Evolutionary conservation across 768 basidiomycete species (phyloP).

Genomic region (Lactifluus volemus): DNA sequence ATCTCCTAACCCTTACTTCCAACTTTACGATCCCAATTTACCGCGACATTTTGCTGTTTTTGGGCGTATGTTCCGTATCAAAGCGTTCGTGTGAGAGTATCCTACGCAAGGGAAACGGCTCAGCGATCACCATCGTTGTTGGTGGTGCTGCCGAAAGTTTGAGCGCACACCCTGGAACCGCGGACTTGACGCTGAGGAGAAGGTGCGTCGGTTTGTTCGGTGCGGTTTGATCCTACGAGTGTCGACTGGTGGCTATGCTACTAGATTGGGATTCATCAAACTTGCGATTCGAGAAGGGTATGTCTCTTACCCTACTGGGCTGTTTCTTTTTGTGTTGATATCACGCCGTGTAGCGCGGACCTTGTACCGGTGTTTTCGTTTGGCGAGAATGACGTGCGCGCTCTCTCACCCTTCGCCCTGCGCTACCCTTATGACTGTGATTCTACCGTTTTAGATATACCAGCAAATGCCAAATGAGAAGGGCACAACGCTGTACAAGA

Average conservation of each 20-base stretch:
- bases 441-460: constrained; percentile 60
- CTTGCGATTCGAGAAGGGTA: constrained; percentile 85
- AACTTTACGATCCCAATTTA: constrained; percentile 94
- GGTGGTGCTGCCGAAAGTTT: constrained; percentile 95
- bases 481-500: constrained; percentile 75
- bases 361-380: constrained; percentile 98
- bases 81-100: constrained; percentile 88
- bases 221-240: background rate
- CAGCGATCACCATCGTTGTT: constrained; percentile 87
- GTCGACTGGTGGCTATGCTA: background rate
- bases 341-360: constrained; percentile 55
- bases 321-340: background rate
- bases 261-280: constrained; percentile 90
- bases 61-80: constrained; percentile 91
- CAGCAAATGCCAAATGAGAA: constrained; percentile 94
- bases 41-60: constrained; percentile 77
- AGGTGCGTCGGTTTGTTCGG: constrained; percentile 38
- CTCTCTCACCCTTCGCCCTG: constrained; percentile 11
- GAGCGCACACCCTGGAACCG: constrained; percentile 94
- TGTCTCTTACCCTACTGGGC: background rate
- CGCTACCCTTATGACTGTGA: background rate
- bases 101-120: constrained; percentile 36
- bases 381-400: constrained; percentile 90
- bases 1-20: constrained; percentile 81
- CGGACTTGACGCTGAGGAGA: constrained; percentile 72